A percentile compares a stretch with the other conserved stretches of the same genome.
These are phyloP conservation scores for Ocimum tenuiflorum DNA, from an alignment of 257 asterid genomes.

Conservation along the genomic window DNA sequence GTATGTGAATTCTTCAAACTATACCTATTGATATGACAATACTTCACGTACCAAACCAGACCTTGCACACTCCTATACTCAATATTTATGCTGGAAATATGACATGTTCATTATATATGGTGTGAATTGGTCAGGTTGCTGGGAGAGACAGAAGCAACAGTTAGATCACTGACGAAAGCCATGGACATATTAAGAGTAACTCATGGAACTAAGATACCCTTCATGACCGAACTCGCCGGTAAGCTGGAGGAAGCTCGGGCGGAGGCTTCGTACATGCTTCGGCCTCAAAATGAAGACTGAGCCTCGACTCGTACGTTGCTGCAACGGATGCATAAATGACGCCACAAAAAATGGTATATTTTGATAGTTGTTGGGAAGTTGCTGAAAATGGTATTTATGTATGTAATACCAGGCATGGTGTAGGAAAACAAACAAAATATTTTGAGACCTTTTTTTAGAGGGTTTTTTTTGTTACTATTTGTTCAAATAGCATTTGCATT, in stretches of 20 bases:
- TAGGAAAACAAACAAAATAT: not conserved
- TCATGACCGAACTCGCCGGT: constrained; percentile 52
- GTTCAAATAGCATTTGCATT: not conserved
- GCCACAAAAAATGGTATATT: not conserved
- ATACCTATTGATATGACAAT: too few relatives aligned
- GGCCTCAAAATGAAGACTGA: constrained; percentile 13
- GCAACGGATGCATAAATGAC: not conserved
- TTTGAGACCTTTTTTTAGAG: not conserved
- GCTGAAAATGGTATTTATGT: not conserved
- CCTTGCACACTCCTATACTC: too few relatives aligned
- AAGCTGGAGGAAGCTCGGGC: constrained; percentile 89
- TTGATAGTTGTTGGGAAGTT: not conserved
- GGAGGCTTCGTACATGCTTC: constrained; percentile 53
- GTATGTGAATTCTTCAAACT: too few relatives aligned
- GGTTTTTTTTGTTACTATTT: not conserved
- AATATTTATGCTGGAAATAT: not conserved
- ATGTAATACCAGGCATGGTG: not conserved
- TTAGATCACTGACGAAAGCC: constrained; percentile 62
- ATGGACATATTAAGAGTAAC: constrained; percentile 54
- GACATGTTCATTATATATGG: not conserved
- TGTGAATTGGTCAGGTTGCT: constrained; percentile 46
- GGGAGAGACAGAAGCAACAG: constrained; percentile 60
- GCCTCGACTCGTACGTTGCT: too few relatives aligned
- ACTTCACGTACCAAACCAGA: too few relatives aligned
- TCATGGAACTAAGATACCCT: constrained; percentile 56